Percentiles rank a stretch among this genome's conserved stretches.
phyloP scores from a whole-genome alignment of 768 basidiomycete genomes.

The Hygrocybe punicea region DNA sequence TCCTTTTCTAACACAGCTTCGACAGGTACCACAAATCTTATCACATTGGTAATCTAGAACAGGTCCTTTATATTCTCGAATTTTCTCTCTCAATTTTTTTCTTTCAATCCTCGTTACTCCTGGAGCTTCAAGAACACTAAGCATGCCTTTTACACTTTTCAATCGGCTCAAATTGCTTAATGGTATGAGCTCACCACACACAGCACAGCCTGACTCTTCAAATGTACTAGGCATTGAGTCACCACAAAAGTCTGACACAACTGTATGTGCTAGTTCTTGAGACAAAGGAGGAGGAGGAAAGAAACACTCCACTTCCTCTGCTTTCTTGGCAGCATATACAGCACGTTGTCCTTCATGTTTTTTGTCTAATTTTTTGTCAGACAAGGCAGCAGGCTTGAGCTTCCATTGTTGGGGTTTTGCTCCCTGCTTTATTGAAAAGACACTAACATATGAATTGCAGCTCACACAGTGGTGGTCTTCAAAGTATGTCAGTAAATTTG shows the following conservation, averaged over 20 bases:
- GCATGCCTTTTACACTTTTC: conserved; percentile 3
- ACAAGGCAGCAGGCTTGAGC: too few species aligned
- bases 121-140: conserved; percentile 5
- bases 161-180: neutral
- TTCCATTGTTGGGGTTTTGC: too few species aligned
- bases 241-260: neutral
- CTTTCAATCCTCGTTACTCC: too few species aligned
- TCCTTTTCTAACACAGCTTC: conserved; percentile 3
- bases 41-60: conserved; percentile 10
- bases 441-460: too few species aligned
- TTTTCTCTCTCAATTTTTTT: conserved; percentile 7
- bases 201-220: conserved; percentile 30
- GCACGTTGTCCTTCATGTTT: too few species aligned
- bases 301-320: too few species aligned
- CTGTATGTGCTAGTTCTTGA: neutral
- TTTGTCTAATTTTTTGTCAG: too few species aligned
- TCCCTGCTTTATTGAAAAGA: too few species aligned
- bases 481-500: too few species aligned
- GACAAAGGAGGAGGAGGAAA: neutral
- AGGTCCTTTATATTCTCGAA: conserved; percentile 12
- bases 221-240: conserved; percentile 2
- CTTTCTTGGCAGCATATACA: too few species aligned
- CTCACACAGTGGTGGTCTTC: too few species aligned
- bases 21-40: conserved; percentile 8
- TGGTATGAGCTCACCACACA: conserved; percentile 25